These are phyloP conservation scores for Neophaeococcomyces aloes DNA, from an alignment of 2,329 filamentous ascomycete genomes.

Conservation along the genomic window DNA sequence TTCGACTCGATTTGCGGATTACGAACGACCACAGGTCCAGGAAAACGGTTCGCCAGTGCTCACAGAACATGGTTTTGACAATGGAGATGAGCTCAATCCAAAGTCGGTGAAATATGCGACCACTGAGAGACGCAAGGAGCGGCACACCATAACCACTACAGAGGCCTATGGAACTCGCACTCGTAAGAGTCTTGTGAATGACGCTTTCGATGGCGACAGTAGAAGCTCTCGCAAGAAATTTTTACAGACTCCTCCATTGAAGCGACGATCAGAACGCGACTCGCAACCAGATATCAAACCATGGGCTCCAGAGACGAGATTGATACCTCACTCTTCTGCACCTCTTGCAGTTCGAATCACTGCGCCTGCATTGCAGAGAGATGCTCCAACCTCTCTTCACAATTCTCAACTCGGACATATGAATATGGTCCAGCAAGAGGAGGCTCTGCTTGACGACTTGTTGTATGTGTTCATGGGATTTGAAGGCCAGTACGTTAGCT, in stretches of 20 bases:
- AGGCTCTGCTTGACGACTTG: constrained; percentile 76
- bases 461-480: constrained; percentile 96
- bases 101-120: constrained; percentile 14
- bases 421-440: constrained; percentile 71
- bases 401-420: constrained; percentile 59
- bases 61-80: constrained; percentile 10
- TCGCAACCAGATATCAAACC: constrained; percentile 1
- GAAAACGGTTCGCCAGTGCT: constrained; percentile 17
- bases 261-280: constrained; percentile 17
- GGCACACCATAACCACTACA: constrained; percentile 28
- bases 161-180: constrained; percentile 35
- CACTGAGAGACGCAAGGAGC: constrained; percentile 22
- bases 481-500: constrained; percentile 94
- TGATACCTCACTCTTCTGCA: constrained; percentile 58
- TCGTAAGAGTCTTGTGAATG: constrained; percentile 42
- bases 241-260: constrained; percentile 21
- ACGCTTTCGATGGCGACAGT: constrained; percentile 21
- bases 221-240: constrained; percentile 25
- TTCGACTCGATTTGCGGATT: constrained; percentile 17
- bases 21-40: constrained; percentile 16
- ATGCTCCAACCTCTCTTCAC: constrained; percentile 58
- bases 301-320: constrained; percentile 71
- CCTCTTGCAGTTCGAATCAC: constrained; percentile 63
- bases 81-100: constrained; percentile 17
- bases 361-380: constrained; percentile 50